phyloP scores from a whole-genome alignment of 495 filamentous ascomycete genomes.

The Hyaloscypha hepaticicola region DNA sequence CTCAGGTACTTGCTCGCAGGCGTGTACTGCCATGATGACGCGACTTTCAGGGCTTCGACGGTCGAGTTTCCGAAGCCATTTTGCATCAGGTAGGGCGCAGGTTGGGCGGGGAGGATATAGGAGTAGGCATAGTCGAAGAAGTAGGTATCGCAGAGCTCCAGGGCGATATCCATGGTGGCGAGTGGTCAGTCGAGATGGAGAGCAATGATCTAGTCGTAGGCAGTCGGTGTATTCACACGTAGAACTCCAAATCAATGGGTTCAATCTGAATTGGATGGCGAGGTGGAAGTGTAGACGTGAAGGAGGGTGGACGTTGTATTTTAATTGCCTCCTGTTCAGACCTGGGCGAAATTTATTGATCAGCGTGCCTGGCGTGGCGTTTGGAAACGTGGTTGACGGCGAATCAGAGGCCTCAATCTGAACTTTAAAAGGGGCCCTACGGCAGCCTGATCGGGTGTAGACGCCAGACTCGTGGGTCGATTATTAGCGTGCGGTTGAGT shows the following conservation, averaged over 20 bases:
- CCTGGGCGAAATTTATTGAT: not conserved
- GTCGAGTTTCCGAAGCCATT: slow-evolving; percentile 43
- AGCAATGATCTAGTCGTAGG: not conserved
- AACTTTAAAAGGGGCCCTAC: not conserved
- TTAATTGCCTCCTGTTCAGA: not conserved
- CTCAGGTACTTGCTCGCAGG: slow-evolving; percentile 71
- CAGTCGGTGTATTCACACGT: not conserved
- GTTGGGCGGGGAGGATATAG: slow-evolving; percentile 59
- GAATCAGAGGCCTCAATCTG: not conserved
- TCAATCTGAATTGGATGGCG: not conserved
- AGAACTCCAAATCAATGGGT: slow-evolving; percentile 25
- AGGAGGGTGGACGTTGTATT: not conserved
- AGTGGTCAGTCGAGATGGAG: not conserved
- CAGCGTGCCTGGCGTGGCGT: slow-evolving; percentile 3
- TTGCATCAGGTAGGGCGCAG: slow-evolving; percentile 46
- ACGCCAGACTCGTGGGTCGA: not conserved
- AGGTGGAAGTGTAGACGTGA: not conserved
- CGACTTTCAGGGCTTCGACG: slow-evolving; percentile 25
- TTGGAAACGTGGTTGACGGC: too few relatives aligned
- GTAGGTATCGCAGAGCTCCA: slow-evolving; percentile 83
- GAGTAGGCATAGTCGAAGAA: slow-evolving; percentile 82
- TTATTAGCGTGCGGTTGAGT: not conserved
- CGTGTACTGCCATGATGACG: slow-evolving; percentile 58
- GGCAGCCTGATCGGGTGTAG: not conserved
- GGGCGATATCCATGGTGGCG: slow-evolving; percentile 80